phyloP scores from a whole-genome alignment of 2,329 filamentous ascomycete species.

The Colletotrichum zoysiae region DNA sequence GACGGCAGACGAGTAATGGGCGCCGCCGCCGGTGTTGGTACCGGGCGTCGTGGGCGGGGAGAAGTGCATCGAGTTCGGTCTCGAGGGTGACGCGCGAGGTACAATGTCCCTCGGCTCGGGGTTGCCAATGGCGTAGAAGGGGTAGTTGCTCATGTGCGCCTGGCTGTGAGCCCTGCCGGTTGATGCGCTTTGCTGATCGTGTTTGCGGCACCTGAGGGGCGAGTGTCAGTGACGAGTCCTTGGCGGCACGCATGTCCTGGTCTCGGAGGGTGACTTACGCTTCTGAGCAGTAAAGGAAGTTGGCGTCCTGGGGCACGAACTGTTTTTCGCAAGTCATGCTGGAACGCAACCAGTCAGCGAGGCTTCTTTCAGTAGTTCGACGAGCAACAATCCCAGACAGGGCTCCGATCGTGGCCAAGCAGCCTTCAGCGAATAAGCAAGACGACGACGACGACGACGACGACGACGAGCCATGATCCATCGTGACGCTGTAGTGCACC shows the following conservation, averaged over 20 bases:
- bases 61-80: conserved; percentile 67
- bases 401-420: conserved; percentile 39
- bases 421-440: conserved; percentile 5
- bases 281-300: conserved; percentile 73
- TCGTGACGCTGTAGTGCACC: conserved; percentile 50
- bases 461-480: conserved; percentile 40
- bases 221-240: conserved; percentile 19
- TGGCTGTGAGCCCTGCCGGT: conserved; percentile 36
- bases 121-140: conserved; percentile 60
- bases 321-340: conserved; percentile 78
- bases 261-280: conserved; percentile 59
- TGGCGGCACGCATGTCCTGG: background rate
- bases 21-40: conserved; percentile 44
- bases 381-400: conserved; percentile 46
- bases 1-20: conserved; percentile 63
- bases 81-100: conserved; percentile 72
- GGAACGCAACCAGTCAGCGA: conserved; percentile 47
- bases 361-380: conserved; percentile 47
- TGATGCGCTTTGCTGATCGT: conserved; percentile 53
- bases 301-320: conserved; percentile 70
- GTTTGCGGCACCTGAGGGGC: conserved; percentile 62
- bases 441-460: conserved; percentile 45
- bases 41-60: conserved; percentile 64
- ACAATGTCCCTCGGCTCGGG: conserved; percentile 72
- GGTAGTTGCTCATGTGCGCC: conserved; percentile 50